Conservation (phyloP, 768 basidiomycete species). For the Hypholoma sublateritium region DNA sequence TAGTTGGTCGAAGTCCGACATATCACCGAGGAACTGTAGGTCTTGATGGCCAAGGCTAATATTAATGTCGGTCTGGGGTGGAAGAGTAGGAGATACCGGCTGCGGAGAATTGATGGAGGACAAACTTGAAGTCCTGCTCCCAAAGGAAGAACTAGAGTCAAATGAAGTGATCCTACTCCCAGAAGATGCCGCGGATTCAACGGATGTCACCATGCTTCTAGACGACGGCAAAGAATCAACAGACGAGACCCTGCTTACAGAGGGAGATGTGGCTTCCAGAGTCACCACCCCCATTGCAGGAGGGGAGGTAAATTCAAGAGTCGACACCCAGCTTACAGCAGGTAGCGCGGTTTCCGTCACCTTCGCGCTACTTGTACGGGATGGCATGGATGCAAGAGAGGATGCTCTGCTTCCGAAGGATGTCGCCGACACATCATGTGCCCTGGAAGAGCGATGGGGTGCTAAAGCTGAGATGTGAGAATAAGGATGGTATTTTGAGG, state of each 20-base stretch:
- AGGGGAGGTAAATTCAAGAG: neutral
- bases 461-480: neutral
- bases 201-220: neutral
- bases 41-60: neutral
- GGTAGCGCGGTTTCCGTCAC: neutral
- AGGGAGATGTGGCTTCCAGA: neutral
- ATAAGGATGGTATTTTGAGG: neutral
- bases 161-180: neutral
- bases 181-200: neutral
- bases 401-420: neutral
- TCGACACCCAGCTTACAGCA: neutral
- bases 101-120: neutral
- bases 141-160: neutral
- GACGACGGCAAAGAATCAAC: neutral
- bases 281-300: neutral
- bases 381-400: neutral
- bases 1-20: neutral
- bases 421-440: neutral
- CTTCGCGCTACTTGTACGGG: neutral
- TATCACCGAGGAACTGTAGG: neutral
- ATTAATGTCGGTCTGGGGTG: neutral
- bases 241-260: neutral
- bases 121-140: neutral
- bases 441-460: neutral
- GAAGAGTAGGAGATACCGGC: neutral